phyloP scores from a whole-genome alignment of 331 rosid genomes.

The Stylosanthes scabra region DNA sequence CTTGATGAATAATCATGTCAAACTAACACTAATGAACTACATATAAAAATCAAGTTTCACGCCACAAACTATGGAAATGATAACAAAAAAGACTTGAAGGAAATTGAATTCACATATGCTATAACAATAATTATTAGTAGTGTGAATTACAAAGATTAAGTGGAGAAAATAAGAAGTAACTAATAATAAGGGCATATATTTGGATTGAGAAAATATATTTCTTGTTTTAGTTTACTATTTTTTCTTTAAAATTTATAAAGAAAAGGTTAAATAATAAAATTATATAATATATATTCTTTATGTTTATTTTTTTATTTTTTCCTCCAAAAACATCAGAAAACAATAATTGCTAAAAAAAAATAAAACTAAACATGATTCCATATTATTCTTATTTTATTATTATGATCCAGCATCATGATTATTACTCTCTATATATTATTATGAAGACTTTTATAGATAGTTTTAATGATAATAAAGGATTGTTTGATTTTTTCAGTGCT shows the following conservation, averaged over 20 bases:
- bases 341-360: too few species aligned
- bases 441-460: neutral
- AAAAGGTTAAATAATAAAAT: too few species aligned
- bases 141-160: slow-evolving; percentile 3
- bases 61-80: slow-evolving; percentile 20
- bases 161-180: neutral
- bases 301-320: too few species aligned
- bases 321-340: too few species aligned
- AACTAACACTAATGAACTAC: slow-evolving; percentile 26
- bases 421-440: neutral
- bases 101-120: neutral
- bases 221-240: too few species aligned
- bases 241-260: neutral
- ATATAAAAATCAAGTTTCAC: slow-evolving; percentile 3
- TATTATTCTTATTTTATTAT: too few species aligned
- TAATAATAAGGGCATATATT: too few species aligned
- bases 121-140: neutral
- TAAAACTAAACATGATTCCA: too few species aligned
- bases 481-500: neutral
- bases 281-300: too few species aligned
- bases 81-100: slow-evolving; percentile 10
- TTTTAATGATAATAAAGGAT: neutral
- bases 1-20: slow-evolving; percentile 34
- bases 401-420: too few species aligned
- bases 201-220: too few species aligned